Percentiles rank a stretch among this genome's conserved stretches.
phyloP scores from a whole-genome alignment of 2,329 filamentous ascomycete genomes.

The Alternaria dauci region DNA sequence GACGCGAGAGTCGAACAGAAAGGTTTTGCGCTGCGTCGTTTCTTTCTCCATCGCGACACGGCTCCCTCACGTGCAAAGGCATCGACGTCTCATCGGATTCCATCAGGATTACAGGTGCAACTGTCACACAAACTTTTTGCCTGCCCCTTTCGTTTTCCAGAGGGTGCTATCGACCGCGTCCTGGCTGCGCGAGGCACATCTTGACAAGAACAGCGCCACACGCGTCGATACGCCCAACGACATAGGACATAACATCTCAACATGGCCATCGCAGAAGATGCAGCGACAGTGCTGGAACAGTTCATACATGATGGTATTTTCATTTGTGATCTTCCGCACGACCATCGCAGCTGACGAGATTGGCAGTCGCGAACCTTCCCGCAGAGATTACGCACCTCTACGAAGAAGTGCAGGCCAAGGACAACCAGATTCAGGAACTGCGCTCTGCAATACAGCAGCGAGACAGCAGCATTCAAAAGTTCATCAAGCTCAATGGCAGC shows the following conservation, averaged over 20 bases:
- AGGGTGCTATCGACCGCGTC: background rate
- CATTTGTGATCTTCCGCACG: background rate
- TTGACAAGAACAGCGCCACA: constrained; percentile 1
- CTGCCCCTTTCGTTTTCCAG: background rate
- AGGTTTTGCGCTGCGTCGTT: constrained; percentile 3
- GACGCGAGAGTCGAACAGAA: background rate
- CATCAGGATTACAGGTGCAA: constrained; percentile 27
- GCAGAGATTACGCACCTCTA: constrained; percentile 84
- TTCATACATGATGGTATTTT: constrained; percentile 71
- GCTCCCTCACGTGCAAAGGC: constrained; percentile 22
- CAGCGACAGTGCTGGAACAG: constrained; percentile 77
- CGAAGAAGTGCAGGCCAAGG: constrained; percentile 83
- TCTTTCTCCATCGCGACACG: constrained; percentile 16
- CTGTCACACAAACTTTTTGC: background rate
- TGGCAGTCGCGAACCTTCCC: constrained; percentile 74
- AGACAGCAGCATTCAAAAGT: constrained; percentile 80
- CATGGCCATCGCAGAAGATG: constrained; percentile 62
- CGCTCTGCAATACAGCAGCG: constrained; percentile 73
- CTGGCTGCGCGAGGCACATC: background rate
- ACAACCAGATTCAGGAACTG: constrained; percentile 74
- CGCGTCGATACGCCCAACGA: background rate
- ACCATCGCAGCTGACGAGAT: constrained; percentile 18
- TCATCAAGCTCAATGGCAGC: constrained; percentile 79
- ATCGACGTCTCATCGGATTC: constrained; percentile 27
- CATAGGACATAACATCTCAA: background rate